Evolutionary conservation across 805 yeast genomes (phyloP), one percentile per base, ranked within the genome.

Genomic region (Metschnikowia shivogae): DNA sequence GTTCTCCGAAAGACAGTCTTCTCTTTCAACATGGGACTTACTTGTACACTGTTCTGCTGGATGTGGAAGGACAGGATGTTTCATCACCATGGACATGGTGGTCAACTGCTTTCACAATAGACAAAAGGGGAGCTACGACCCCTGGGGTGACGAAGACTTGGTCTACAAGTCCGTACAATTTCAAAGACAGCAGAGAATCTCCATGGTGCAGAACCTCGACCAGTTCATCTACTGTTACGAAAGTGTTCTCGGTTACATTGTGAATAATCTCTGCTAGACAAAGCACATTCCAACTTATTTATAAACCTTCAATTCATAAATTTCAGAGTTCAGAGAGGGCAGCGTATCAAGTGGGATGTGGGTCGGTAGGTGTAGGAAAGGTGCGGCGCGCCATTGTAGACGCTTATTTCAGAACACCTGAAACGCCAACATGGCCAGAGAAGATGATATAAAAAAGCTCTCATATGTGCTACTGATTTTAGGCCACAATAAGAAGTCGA

Each of bases 121-220:
- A 6, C 40, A 67, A 65, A 20, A 29, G 10, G 26, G 28, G 22
- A 27, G 39, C 9, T 5, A 53, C 62, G 48, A 73, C 63, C 58
- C 67, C 64, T 53, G 57, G 57, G 57, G 56, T 14, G 31, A 54
- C 33, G 63, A 66, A 19, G 93, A 86, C 62, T 67, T 84, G 45
- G 71, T 87, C 3, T 80, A 75, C 54, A 74, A 80, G 52, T 76
- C 80, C 3, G 83, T 87, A 10, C 79, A 82, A 53, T 75, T 72
- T 42, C 80, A 87, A 56, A 72, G 96, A 53, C 76, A 78, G 49
- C 93, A 86, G 62, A 66, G 96, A 52, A 72, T 87, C 22, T 81
- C 89, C 5, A 87, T 87, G 93, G 95, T 88, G 11, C 95, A 87
- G 60, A 84, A 81, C 56, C 72, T 86, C 47, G 80, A 84, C 47